Evolutionary conservation across 2,329 filamentous ascomycete species (phyloP).

Genomic region (Aspergillus pseudoglaucus): DNA sequence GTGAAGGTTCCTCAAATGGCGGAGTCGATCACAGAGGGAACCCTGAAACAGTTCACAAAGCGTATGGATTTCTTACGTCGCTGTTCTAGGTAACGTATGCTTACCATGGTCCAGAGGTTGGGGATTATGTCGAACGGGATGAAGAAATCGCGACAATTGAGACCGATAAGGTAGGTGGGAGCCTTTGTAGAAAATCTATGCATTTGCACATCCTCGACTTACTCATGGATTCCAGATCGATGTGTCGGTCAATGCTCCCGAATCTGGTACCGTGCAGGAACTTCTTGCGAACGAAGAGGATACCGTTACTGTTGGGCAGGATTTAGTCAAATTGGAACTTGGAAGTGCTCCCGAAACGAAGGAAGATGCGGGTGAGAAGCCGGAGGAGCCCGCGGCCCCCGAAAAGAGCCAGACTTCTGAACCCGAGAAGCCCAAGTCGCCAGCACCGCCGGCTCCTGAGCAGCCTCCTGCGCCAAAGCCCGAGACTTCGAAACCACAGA

Average conservation of each 20-base stretch:
- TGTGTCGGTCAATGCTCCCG: constrained; percentile 89
- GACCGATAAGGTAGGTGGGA: constrained; percentile 75
- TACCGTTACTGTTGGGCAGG: constrained; percentile 89
- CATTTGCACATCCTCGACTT: neutral
- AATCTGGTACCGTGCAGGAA: constrained; percentile 86
- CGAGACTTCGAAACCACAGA: constrained; percentile 12
- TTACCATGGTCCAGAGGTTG: constrained; percentile 55
- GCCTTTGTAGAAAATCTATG: neutral
- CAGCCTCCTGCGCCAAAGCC: constrained; percentile 38
- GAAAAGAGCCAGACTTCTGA: constrained; percentile 33
- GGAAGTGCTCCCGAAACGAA: constrained; percentile 57
- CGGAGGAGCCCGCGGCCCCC: constrained; percentile 54
- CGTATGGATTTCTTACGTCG: constrained; percentile 35
- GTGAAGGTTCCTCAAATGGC: constrained; percentile 98
- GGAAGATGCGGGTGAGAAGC: constrained; percentile 51
- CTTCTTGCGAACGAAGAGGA: constrained; percentile 89
- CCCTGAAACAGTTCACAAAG: constrained; percentile 91
- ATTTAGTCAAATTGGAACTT: constrained; percentile 78
- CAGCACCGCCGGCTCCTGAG: constrained; percentile 22
- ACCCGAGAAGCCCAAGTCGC: constrained; percentile 20
- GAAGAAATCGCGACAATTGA: constrained; percentile 99
- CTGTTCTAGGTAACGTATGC: constrained; percentile 15
- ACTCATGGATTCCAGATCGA: constrained; percentile 61
- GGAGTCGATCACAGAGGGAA: constrained; percentile 96
- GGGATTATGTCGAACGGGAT: constrained; percentile 89